Evolutionary conservation across 2,329 filamentous ascomycete genomes (phyloP).

Genomic region (Colletotrichum cordylinicola): DNA sequence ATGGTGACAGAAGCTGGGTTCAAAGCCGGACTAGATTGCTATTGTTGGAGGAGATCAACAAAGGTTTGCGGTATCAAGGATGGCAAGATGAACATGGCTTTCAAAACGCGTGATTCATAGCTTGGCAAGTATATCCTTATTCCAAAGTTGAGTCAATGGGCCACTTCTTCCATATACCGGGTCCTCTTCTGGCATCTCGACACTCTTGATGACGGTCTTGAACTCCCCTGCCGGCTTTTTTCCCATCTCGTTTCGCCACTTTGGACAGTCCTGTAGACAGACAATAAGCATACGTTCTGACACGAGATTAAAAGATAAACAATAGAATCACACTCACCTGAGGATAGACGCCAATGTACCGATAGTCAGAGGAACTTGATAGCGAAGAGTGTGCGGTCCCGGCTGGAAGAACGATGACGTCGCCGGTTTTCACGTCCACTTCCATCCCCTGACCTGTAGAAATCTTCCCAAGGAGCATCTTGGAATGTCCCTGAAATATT

Average conservation of each 20-base stretch:
- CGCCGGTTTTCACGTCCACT: background rate
- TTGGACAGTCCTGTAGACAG: background rate
- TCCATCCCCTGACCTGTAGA: background rate
- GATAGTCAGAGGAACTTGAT: background rate
- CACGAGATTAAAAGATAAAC: fast-evolving
- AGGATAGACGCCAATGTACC: background rate
- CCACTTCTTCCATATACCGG: background rate
- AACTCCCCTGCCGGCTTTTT: background rate
- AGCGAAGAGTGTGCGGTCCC: background rate
- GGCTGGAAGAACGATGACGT: background rate
- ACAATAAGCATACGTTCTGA: background rate
- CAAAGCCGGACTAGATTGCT: background rate
- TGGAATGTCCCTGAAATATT: background rate
- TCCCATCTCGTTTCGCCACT: background rate
- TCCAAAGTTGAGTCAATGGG: background rate
- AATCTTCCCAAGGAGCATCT: background rate
- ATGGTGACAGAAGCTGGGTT: background rate
- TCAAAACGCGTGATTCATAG: background rate
- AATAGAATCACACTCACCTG: fast-evolving
- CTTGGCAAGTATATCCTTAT: background rate
- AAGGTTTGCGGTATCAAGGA: fast-evolving
- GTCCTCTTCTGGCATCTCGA: background rate
- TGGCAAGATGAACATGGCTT: fast-evolving
- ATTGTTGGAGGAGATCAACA: background rate
- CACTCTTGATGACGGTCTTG: background rate